Evolutionary conservation across 441 rosid genomes (phyloP).

Genomic region (Arabidopsis hybrid): DNA sequence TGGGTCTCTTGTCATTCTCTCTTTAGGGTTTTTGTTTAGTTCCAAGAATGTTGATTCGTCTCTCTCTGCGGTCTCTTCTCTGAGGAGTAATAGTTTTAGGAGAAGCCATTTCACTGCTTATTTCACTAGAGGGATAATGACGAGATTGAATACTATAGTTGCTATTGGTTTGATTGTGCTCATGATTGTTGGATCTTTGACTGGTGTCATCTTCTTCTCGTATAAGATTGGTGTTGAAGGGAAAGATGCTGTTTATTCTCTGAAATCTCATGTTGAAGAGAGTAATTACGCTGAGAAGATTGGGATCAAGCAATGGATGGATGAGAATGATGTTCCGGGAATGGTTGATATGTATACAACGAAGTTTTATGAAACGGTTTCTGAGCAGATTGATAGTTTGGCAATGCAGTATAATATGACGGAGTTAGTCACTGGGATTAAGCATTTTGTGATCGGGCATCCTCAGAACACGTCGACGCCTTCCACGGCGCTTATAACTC

Average conservation of each 20-base stretch:
- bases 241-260: constrained; percentile 79
- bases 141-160: constrained; percentile 70
- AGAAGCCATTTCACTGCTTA: constrained; percentile 61
- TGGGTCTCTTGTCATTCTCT: constrained; percentile 75
- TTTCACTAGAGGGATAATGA: constrained; percentile 83
- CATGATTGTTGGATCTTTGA: constrained; percentile 75
- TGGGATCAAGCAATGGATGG: constrained; percentile 93
- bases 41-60: constrained; percentile 68
- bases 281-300: constrained; percentile 89
- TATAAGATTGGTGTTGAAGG: constrained; percentile 98
- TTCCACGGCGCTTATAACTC: constrained; percentile 59
- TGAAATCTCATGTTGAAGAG: constrained; percentile 87
- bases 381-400: constrained; percentile 81
- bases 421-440: constrained; percentile 82
- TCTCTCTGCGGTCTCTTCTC: constrained; percentile 71
- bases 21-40: constrained; percentile 70
- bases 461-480: constrained; percentile 57
- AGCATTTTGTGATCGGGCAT: constrained; percentile 75
- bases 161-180: constrained; percentile 88
- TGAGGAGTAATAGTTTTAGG: constrained; percentile 70
- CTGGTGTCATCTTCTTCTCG: constrained; percentile 79
- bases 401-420: constrained; percentile 96
- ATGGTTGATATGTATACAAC: constrained; percentile 86
- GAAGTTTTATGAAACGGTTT: constrained; percentile 74
- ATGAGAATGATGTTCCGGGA: constrained; percentile 91